These are phyloP conservation scores for Syzygium jambos DNA, from an alignment of 345 rosid genomes.

Conservation along the genomic window DNA sequence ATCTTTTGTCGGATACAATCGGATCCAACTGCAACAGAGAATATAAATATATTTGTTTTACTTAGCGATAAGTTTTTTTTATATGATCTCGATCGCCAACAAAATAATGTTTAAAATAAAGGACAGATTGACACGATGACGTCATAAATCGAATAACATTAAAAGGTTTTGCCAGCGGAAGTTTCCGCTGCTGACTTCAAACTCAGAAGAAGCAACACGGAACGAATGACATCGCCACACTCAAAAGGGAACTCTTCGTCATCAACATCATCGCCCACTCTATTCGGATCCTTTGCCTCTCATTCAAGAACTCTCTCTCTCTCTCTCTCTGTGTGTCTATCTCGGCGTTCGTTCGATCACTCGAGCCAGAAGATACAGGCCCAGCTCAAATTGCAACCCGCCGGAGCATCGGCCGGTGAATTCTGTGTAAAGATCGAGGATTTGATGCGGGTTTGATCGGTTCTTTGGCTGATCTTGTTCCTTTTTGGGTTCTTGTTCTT, in stretches of 20 bases:
- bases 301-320: neutral
- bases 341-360: neutral
- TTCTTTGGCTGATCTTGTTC: neutral
- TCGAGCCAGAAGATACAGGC: neutral
- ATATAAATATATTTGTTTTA: neutral
- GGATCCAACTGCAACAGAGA: neutral
- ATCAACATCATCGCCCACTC: neutral
- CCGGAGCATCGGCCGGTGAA: neutral
- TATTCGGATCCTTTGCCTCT: neutral
- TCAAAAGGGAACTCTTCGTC: neutral
- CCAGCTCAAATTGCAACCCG: neutral
- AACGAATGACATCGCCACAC: neutral
- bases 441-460: neutral
- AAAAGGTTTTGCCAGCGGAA: neutral
- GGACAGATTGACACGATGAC: neutral
- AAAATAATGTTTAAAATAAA: neutral
- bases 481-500: neutral
- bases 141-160: neutral
- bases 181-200: neutral
- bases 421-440: neutral
- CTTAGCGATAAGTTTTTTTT: neutral
- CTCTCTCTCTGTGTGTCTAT: neutral
- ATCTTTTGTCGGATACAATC: neutral
- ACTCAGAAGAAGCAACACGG: neutral
- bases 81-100: neutral